A percentile compares a stretch with the other conserved stretches of the same genome.
These are phyloP conservation scores for Nidula microcarpa DNA, from an alignment of 768 basidiomycete species.

Conservation along the genomic window DNA sequence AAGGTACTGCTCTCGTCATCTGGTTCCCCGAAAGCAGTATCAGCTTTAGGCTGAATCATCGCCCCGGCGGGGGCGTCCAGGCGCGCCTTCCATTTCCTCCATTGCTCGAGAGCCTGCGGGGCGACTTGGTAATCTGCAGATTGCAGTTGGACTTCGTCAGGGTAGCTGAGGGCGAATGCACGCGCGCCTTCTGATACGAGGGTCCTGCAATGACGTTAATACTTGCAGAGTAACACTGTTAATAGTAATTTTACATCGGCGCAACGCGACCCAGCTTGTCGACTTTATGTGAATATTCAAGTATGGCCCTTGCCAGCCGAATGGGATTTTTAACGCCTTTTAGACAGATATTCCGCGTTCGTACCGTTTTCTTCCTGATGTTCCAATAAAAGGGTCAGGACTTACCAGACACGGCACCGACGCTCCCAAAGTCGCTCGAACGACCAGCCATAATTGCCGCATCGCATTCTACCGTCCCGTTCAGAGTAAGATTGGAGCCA, in stretches of 20 bases:
- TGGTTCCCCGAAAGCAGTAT: neutral
- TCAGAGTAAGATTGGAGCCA: slow-evolving; percentile 74
- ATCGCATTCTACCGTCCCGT: slow-evolving; percentile 81
- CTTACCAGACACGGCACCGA: slow-evolving; percentile 69
- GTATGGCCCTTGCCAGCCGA: slow-evolving; percentile 49
- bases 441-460: slow-evolving; percentile 64
- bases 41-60: neutral
- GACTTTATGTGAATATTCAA: slow-evolving; percentile 44
- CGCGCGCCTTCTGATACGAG: slow-evolving; percentile 62
- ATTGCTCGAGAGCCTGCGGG: slow-evolving; percentile 45
- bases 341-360: neutral
- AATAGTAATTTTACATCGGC: slow-evolving; percentile 48
- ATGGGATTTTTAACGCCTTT: slow-evolving; percentile 73
- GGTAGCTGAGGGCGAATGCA: slow-evolving; percentile 40
- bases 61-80: slow-evolving; percentile 21
- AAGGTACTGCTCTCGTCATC: slow-evolving; percentile 11
- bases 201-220: slow-evolving; percentile 31
- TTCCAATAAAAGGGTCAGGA: neutral
- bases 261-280: slow-evolving; percentile 63
- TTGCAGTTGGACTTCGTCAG: slow-evolving; percentile 27
- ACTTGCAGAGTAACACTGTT: slow-evolving; percentile 1
- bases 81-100: slow-evolving; percentile 57
- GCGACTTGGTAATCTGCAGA: slow-evolving; percentile 45
- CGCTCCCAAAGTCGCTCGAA: slow-evolving; percentile 54
- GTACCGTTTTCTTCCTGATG: neutral